These are phyloP conservation scores for Collariella sp. DNA, from an alignment of 495 filamentous ascomycete genomes.

Conservation along the genomic window DNA sequence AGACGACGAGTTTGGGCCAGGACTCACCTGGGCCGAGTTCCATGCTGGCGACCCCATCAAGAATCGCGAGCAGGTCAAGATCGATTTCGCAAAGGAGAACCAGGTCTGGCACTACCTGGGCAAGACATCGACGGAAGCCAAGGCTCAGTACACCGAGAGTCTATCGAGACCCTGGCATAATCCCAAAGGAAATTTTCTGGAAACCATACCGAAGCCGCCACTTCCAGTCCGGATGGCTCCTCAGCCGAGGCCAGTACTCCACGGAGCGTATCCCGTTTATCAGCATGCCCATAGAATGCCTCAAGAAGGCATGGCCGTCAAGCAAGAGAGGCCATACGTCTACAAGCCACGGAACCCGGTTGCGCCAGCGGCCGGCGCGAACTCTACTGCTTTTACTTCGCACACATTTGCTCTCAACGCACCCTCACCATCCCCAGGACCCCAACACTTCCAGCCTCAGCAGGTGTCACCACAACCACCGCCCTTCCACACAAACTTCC, in stretches of 20 bases:
- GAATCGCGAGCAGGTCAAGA: conserved; percentile 39
- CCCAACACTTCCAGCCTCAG: conserved; percentile 13
- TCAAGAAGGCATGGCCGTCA: conserved; percentile 8
- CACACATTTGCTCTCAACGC: conserved; percentile 35
- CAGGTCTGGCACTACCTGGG: conserved; percentile 89
- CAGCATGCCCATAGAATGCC: not conserved
- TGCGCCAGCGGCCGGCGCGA: conserved; percentile 20
- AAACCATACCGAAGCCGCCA: conserved; percentile 48
- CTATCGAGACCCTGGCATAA: conserved; percentile 48
- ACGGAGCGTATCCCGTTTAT: conserved; percentile 11
- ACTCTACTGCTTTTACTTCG: conserved; percentile 26
- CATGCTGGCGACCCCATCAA: conserved; percentile 47
- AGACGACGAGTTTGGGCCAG: conserved; percentile 61
- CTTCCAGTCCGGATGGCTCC: conserved; percentile 20
- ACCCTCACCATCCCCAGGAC: conserved; percentile 10
- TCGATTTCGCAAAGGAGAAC: conserved; percentile 60
- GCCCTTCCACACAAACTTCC: conserved; percentile 5
- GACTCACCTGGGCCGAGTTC: conserved; percentile 76
- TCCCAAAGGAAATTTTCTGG: conserved; percentile 53
- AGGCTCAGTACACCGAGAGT: conserved; percentile 85
- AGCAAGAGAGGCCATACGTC: conserved; percentile 41
- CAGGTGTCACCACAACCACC: conserved; percentile 7
- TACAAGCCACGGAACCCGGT: conserved; percentile 44
- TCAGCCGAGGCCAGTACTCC: conserved; percentile 11
- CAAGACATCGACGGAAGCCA: conserved; percentile 79